A percentile compares a stretch with the other conserved stretches of the same genome.
These are phyloP conservation scores for Colletotrichum orbiculare DNA, from an alignment of 2,329 filamentous ascomycete species.

Conservation along the genomic window DNA sequence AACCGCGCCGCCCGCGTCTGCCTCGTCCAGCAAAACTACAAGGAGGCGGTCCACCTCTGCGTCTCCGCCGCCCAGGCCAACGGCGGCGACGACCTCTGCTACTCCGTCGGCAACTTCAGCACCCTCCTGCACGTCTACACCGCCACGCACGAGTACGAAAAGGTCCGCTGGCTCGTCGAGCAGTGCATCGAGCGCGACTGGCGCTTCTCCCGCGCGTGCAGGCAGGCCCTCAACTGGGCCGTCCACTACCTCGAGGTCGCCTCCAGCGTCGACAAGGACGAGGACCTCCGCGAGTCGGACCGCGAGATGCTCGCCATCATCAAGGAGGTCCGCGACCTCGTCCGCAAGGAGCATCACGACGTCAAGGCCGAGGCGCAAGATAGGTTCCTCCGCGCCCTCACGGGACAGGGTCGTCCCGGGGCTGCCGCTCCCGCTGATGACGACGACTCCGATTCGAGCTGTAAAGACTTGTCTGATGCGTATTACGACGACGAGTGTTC, in stretches of 20 bases:
- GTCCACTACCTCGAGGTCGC: slow-evolving; percentile 28
- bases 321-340: slow-evolving; percentile 6
- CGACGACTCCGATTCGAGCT: too few species aligned
- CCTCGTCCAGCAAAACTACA: slow-evolving; percentile 43
- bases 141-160: slow-evolving; percentile 43
- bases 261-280: slow-evolving; percentile 27
- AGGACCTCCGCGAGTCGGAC: slow-evolving; percentile 27
- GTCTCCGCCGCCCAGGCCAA: slow-evolving; percentile 50
- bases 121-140: slow-evolving; percentile 50
- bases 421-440: too few species aligned
- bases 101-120: slow-evolving; percentile 51
- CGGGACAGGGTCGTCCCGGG: not conserved
- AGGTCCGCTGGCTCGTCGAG: slow-evolving; percentile 45
- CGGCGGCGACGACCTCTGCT: slow-evolving; percentile 49
- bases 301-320: slow-evolving; percentile 24
- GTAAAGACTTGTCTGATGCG: too few species aligned
- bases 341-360: slow-evolving; percentile 16
- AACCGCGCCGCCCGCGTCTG: slow-evolving; percentile 49
- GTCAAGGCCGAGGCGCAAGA: slow-evolving; percentile 15
- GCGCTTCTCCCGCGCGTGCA: slow-evolving; percentile 19
- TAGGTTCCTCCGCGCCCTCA: slow-evolving; percentile 10
- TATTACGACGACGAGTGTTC: too few species aligned
- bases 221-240: slow-evolving; percentile 28
- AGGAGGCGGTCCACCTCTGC: slow-evolving; percentile 47
- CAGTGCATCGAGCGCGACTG: slow-evolving; percentile 29